phyloP scores from a whole-genome alignment of 805 yeast genomes.

The Candida sithepensis region DNA sequence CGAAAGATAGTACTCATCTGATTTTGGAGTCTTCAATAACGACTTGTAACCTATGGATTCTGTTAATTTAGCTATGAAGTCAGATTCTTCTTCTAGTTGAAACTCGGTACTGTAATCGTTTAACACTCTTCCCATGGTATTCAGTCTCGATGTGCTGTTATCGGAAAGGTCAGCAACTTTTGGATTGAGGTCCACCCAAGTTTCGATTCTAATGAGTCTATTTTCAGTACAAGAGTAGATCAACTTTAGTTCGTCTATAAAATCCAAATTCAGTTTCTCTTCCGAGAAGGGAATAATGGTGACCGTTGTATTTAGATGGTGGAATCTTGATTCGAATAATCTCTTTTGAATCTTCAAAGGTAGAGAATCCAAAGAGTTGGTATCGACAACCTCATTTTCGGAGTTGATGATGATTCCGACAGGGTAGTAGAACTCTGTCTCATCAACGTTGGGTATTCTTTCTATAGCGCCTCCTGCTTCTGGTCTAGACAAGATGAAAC shows the following conservation, averaged over 20 bases:
- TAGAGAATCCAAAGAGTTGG: constrained; percentile 6
- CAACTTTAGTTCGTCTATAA: constrained; percentile 2
- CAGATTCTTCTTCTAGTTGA: constrained; percentile 9
- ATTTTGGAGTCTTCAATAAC: constrained; percentile 22
- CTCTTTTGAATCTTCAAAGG: constrained; percentile 3
- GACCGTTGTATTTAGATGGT: constrained; percentile 26
- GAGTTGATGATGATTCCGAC: constrained; percentile 20
- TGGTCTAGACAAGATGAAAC: constrained; percentile 9
- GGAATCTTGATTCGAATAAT: constrained; percentile 24
- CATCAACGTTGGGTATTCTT: constrained; percentile 10
- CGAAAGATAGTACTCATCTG: constrained; percentile 22
- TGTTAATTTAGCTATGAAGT: constrained; percentile 21
- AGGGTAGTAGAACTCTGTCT: constrained; percentile 18
- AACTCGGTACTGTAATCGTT: constrained; percentile 1
- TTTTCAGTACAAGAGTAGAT: constrained; percentile 13
- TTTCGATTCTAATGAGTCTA: constrained; percentile 34
- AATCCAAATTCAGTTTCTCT: background rate
- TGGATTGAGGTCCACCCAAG: constrained; percentile 39
- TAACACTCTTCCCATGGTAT: constrained; percentile 34
- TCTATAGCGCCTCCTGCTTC: constrained; percentile 1
- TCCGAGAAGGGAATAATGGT: constrained; percentile 7
- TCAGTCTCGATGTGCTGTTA: constrained; percentile 21
- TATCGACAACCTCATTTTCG: background rate
- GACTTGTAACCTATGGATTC: constrained; percentile 27
- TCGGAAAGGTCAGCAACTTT: constrained; percentile 6